Evolutionary conservation across 2,329 filamentous ascomycete species (phyloP), one percentile per base, ranked within the genome.

Genomic region (Ciborinia camelliae): DNA sequence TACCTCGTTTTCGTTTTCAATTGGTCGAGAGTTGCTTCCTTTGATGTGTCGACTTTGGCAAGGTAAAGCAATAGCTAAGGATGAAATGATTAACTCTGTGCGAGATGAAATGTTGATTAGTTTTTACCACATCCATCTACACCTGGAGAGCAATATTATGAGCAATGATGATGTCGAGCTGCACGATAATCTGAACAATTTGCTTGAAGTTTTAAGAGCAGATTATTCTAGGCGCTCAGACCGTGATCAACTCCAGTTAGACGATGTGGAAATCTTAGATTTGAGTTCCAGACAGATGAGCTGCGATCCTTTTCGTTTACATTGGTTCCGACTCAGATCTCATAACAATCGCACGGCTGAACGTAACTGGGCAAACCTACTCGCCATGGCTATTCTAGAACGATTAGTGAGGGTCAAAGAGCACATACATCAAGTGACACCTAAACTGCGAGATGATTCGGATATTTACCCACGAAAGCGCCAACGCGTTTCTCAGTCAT

Each of bases 61-160:
- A 68, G 83, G 84, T n/a, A 90, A 90, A 70, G 84, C 85, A 53
- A 77, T 83, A 32, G 82, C 84, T 18, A 82, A 86, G 70, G 82
- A 81, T 85, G 71, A 81, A 86, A 68, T 75, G 72, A 60, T 76
- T 14, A 86, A 83, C 67, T 81, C 81, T 1, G 76, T 95, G 58
- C 87, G 89, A 70, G 90, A 94, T 68, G 91, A 92, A 75, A 89
- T 97, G 75, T 80, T 96, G 41, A 87, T 87, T 69, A 86, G 86
- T 1, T 79, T 97, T 35, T 86, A 90, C 67, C 79, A 85, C n/a
- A 80, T 87, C 39, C 82, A 86, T 68, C 78, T 88, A 10, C 86
- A 89, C 68, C 78, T 90, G 53, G 81, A 90, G 68, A 78, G 84
- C 65, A 73, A 90, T 39, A 75, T 82, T 32, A 74, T 76, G 48